These are phyloP conservation scores for Coffea eugenioides DNA, from an alignment of 257 asterid species.

Conservation along the genomic window DNA sequence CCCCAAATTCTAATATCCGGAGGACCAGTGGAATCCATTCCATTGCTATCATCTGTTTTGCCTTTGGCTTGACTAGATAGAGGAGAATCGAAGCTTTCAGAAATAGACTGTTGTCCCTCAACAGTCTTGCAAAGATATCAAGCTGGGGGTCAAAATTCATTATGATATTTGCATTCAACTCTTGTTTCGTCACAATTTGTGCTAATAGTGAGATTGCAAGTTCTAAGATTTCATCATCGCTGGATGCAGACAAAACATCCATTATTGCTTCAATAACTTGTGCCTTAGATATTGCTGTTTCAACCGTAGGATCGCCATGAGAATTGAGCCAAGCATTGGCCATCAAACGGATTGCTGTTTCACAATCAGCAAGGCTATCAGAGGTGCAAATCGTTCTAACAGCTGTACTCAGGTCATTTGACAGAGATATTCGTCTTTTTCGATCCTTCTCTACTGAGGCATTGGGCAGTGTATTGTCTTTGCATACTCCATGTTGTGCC, in stretches of 20 bases:
- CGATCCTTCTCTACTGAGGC: constrained; percentile 31
- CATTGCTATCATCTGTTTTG: constrained; percentile 57
- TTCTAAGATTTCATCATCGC: constrained; percentile 67
- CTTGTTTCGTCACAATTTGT: constrained; percentile 54
- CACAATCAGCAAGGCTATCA: constrained; percentile 58
- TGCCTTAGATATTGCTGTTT: constrained; percentile 39
- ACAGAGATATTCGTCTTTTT: constrained; percentile 6
- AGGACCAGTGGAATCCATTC: constrained; percentile 83
- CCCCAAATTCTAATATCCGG: constrained; percentile 78
- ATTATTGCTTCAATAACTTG: constrained; percentile 57
- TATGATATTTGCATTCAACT: constrained; percentile 39
- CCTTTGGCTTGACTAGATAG: constrained; percentile 62
- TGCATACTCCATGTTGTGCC: constrained; percentile 25
- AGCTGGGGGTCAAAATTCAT: constrained; percentile 67
- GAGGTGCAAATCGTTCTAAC: constrained; percentile 54
- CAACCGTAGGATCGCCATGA: constrained; percentile 33
- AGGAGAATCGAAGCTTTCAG: constrained; percentile 72
- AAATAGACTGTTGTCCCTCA: constrained; percentile 65
- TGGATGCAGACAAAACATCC: constrained; percentile 58
- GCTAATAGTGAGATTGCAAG: constrained; percentile 69
- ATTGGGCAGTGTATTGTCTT: constrained; percentile 18
- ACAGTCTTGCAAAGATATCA: constrained; percentile 41
- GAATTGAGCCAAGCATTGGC: constrained; percentile 65
- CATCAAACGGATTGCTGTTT: constrained; percentile 54
- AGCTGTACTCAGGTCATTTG: constrained; percentile 37